Base-by-base conservation (phyloP, 805 yeast species). In the Candida oleophila region DNA sequence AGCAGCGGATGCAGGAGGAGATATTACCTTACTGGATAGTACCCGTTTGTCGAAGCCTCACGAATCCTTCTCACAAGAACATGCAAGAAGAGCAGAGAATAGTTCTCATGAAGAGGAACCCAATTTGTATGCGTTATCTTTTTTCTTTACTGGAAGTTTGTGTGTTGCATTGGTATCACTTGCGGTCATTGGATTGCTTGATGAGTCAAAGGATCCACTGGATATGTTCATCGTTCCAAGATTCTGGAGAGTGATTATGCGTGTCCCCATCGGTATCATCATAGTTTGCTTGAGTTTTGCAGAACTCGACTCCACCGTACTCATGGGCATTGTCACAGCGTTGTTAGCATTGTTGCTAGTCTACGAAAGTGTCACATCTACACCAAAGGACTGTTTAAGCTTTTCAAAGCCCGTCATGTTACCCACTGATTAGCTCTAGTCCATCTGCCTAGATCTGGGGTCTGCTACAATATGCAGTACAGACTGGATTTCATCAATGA, bases 1-100 rank as follows among this genome's bases (percentile, higher is more conserved):
- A 28, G 76, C 81, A 22, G 87, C 85, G 1, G 85, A 81, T 63
- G 75, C 85, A 2, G 82, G 78, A 18, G 80, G 78, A 2, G 81
- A 78, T 21, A 55, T 81, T 45, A 62, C 71, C 8, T 53, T 60
- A 19, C 41, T 64, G 15, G 68, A 66, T 20, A 61, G 54, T 12
- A 50, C 54, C 12, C 35, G 39, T 4, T 22, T 41, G 7, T 3
- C 15, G 7, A 41, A 19, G n/a, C 42, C 34, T 25, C 25, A 41
- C 15, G 22, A 16, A 20, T 4, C 32, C 14, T 19, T n/a, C 14
- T 5, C 30, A n/a, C 16, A 15, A 7, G 38, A 32, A 21, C 18
- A n/a, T 21, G 12, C 21, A 19, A 22, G 20, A 14, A 9, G 38
- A 9, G 30, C 21, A 14, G 12, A 36, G 4, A 47, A 18, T 21